phyloP scores from a whole-genome alignment of 306 rosid genomes.

The Vigna trinervia region DNA sequence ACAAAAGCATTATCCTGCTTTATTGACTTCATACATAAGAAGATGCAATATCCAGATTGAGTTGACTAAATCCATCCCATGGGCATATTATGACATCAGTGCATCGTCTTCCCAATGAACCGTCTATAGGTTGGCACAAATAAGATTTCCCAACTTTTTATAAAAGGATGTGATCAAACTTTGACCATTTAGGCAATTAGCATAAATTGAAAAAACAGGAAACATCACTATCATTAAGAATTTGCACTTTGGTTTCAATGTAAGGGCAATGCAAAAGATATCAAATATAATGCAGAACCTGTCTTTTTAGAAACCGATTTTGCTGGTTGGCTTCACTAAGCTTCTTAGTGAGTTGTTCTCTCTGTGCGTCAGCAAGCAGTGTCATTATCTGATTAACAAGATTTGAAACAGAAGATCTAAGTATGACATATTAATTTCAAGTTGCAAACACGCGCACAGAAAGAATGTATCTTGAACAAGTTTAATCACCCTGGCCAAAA shows the following conservation, averaged over 20 bases:
- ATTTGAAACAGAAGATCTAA: slow-evolving; percentile 27
- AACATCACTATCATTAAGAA: slow-evolving; percentile 27
- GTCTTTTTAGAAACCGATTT: slow-evolving; percentile 88
- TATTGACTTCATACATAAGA: slow-evolving; percentile 15
- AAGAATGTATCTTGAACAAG: neutral
- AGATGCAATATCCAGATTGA: slow-evolving; percentile 37
- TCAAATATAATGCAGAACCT: slow-evolving; percentile 58
- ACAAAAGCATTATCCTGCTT: neutral
- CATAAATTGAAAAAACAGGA: slow-evolving; percentile 28
- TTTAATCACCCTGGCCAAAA: slow-evolving; percentile 12
- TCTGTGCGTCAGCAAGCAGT: slow-evolving; percentile 75
- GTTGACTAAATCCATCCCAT: slow-evolving; percentile 9
- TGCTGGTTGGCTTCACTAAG: slow-evolving; percentile 97
- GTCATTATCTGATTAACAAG: slow-evolving; percentile 58
- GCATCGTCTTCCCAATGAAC: neutral
- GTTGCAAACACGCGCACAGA: neutral
- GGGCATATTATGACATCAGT: slow-evolving; percentile 5
- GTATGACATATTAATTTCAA: slow-evolving; percentile 36
- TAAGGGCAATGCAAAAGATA: slow-evolving; percentile 31
- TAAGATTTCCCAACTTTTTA: slow-evolving; percentile 5
- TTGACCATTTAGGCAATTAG: neutral
- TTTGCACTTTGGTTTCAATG: slow-evolving; percentile 26
- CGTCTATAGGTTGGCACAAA: slow-evolving; percentile 20
- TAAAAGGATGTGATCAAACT: slow-evolving; percentile 31
- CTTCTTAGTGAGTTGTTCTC: slow-evolving; percentile 69